These are phyloP conservation scores for Suillus discolor DNA, from an alignment of 768 basidiomycete species.

Conservation along the genomic window DNA sequence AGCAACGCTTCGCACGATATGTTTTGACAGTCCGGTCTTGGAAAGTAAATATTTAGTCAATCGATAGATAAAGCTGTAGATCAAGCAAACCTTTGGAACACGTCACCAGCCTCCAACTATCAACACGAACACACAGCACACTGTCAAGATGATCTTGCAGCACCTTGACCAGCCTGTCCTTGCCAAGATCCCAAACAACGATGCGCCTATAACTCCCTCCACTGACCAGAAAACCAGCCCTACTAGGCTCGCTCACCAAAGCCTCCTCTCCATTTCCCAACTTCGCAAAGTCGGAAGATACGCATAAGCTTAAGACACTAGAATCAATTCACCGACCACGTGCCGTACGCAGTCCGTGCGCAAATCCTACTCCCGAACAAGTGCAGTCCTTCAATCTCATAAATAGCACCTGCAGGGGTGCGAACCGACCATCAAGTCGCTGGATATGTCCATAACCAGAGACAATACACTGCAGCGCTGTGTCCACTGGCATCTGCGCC, in stretches of 20 bases:
- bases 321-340: slow-evolving; percentile 61
- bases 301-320: slow-evolving; percentile 77
- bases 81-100: slow-evolving; percentile 71
- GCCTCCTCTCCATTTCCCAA: slow-evolving; percentile 17
- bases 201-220: slow-evolving; percentile 76
- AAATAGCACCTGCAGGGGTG: slow-evolving; percentile 62
- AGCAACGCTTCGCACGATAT: slow-evolving; percentile 77
- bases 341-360: slow-evolving; percentile 61
- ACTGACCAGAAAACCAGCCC: slow-evolving; percentile 64
- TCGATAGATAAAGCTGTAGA: slow-evolving; percentile 1
- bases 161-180: slow-evolving; percentile 50
- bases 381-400: slow-evolving; percentile 80
- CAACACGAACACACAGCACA: slow-evolving; percentile 77
- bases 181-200: slow-evolving; percentile 68
- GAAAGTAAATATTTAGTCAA: slow-evolving; percentile 8
- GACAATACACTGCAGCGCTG: slow-evolving; percentile 69
- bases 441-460: slow-evolving; percentile 78
- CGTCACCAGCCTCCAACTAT: slow-evolving; percentile 64
- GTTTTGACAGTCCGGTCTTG: slow-evolving; percentile 74
- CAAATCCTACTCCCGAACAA: slow-evolving; percentile 78
- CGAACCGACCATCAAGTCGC: slow-evolving; percentile 41
- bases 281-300: slow-evolving; percentile 38
- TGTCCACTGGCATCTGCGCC: slow-evolving; percentile 31
- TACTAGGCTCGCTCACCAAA: slow-evolving; percentile 13
- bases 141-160: slow-evolving; percentile 77